Conservation (phyloP, 352 stramenopile species). For the Phytopythium montanum region DNA sequence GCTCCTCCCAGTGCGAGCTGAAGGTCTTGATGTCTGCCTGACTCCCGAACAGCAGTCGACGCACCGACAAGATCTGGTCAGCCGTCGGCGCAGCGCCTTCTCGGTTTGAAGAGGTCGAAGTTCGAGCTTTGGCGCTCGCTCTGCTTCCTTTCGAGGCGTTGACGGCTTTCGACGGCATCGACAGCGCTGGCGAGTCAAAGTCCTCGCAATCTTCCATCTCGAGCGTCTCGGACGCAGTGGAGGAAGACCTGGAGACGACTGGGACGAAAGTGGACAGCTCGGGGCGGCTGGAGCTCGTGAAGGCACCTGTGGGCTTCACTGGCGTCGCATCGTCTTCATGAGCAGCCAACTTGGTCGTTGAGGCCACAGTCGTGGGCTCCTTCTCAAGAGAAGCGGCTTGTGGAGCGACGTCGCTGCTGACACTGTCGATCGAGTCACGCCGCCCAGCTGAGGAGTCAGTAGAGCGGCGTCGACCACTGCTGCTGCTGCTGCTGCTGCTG, state of each 20-base stretch:
- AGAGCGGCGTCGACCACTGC: constrained; percentile 8
- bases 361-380: background rate
- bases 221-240: constrained; percentile 17
- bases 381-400: background rate
- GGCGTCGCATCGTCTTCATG: background rate
- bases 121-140: background rate
- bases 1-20: constrained; percentile 64
- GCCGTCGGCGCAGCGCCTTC: constrained; percentile 19
- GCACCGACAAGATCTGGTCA: constrained; percentile 47
- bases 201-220: constrained; percentile 57
- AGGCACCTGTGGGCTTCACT: background rate
- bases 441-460: background rate
- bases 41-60: constrained; percentile 50
- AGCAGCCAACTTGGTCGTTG: background rate
- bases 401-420: background rate
- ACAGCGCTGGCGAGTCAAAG: constrained; percentile 15
- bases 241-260: constrained; percentile 3
- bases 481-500: background rate
- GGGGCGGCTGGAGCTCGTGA: background rate
- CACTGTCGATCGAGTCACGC: background rate
- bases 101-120: background rate
- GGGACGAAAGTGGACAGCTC: background rate
- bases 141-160: background rate
- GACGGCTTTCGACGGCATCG: constrained; percentile 3
- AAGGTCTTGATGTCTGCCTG: constrained; percentile 44